Evolutionary conservation across 1,139 yeast species (phyloP).

Genomic region (Yarrowia galli): DNA sequence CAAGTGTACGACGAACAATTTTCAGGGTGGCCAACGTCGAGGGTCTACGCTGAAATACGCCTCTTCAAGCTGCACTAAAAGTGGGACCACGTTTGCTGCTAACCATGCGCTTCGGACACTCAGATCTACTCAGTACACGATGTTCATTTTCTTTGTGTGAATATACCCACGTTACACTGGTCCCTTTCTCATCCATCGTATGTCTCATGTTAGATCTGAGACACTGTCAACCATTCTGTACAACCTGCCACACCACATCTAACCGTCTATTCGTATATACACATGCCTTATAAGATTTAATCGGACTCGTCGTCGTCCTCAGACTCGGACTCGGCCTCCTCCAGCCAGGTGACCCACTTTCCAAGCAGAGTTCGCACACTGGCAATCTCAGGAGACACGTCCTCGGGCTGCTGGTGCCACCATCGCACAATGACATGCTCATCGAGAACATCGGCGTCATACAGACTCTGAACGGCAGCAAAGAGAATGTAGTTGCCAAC

Average conservation of each 20-base stretch:
- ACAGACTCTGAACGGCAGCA: slow-evolving; percentile 70
- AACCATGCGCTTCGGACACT: background rate
- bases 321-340: slow-evolving; percentile 84
- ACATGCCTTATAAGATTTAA: slow-evolving; percentile 13
- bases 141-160: background rate
- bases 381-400: slow-evolving; percentile 55
- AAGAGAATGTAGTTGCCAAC: slow-evolving; percentile 62
- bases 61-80: background rate
- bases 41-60: background rate
- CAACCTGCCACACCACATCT: too few relatives aligned
- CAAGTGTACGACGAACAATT: too few relatives aligned
- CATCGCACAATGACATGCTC: slow-evolving; percentile 81
- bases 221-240: too few relatives aligned
- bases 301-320: slow-evolving; percentile 29
- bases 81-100: background rate
- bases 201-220: slow-evolving; percentile 8
- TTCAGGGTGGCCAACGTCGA: background rate
- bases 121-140: background rate
- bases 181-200: background rate
- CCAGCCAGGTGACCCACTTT: slow-evolving; percentile 86
- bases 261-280: slow-evolving; percentile 34
- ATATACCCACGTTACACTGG: too few relatives aligned
- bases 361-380: slow-evolving; percentile 64
- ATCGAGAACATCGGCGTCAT: slow-evolving; percentile 79
- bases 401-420: slow-evolving; percentile 67